These are phyloP conservation scores for Ogataea pilisensis DNA, from an alignment of 805 yeast genomes.

Conservation along the genomic window DNA sequence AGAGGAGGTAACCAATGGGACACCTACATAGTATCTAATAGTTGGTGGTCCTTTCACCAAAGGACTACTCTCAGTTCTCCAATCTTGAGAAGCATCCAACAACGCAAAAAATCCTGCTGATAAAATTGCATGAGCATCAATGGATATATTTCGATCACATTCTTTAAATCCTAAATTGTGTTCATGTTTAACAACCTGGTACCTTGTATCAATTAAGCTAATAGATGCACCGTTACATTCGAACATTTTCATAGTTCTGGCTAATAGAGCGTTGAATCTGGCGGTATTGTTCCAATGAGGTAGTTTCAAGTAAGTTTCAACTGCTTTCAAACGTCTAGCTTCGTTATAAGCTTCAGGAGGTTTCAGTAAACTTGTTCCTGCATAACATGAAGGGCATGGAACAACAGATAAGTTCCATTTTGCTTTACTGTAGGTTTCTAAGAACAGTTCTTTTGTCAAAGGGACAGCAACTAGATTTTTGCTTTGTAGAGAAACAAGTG, in stretches of 20 bases:
- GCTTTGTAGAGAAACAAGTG: constrained; percentile 13
- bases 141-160: constrained; percentile 51
- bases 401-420: constrained; percentile 53
- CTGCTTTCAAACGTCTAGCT: constrained; percentile 38
- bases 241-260: constrained; percentile 38
- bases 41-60: constrained; percentile 58
- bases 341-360: constrained; percentile 62
- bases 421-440: constrained; percentile 54
- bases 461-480: constrained; percentile 29
- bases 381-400: constrained; percentile 52
- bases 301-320: constrained; percentile 34
- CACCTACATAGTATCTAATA: constrained; percentile 62
- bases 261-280: constrained; percentile 36
- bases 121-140: constrained; percentile 67
- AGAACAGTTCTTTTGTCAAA: constrained; percentile 47
- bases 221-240: constrained; percentile 52
- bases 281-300: constrained; percentile 47
- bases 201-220: constrained; percentile 48
- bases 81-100: constrained; percentile 59
- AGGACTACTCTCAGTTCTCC: constrained; percentile 65
- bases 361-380: constrained; percentile 42
- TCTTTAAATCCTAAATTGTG: constrained; percentile 44
- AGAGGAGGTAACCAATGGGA: constrained; percentile 42
- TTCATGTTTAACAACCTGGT: constrained; percentile 48
- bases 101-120: constrained; percentile 53